These are phyloP conservation scores for Gossypium davidsonii DNA, from an alignment of 441 rosid genomes.

Conservation along the genomic window DNA sequence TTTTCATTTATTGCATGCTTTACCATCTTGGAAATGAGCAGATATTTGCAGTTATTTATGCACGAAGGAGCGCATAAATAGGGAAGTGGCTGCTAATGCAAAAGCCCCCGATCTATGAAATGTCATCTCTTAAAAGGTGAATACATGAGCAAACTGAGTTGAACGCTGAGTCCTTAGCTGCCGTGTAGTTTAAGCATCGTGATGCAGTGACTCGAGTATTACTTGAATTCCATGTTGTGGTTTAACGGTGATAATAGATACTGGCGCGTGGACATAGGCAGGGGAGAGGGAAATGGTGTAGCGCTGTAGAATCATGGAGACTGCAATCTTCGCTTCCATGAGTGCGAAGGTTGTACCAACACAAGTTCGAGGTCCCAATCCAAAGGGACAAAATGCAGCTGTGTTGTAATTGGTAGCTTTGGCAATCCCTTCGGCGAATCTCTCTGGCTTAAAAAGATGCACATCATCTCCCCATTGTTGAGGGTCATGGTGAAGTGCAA, in stretches of 20 bases:
- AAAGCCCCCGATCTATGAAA: too few species aligned
- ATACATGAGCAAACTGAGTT: not conserved
- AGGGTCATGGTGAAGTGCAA: slow-evolving; percentile 30
- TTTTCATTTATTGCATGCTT: too few species aligned
- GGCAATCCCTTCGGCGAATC: slow-evolving; percentile 37
- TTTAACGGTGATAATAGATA: not conserved
- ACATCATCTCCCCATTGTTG: slow-evolving; percentile 18
- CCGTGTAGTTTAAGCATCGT: not conserved
- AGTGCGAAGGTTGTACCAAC: slow-evolving; percentile 33
- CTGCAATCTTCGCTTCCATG: slow-evolving; percentile 26
- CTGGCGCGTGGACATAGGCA: slow-evolving; percentile 30
- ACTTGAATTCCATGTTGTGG: slow-evolving; percentile 29
- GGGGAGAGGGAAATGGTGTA: slow-evolving; percentile 35
- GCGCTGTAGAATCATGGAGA: slow-evolving; percentile 29
- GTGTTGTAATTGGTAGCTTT: slow-evolving; percentile 36
- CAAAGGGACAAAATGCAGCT: slow-evolving; percentile 30
- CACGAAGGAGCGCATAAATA: too few species aligned
- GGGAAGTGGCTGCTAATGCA: too few species aligned
- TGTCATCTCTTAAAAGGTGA: too few species aligned
- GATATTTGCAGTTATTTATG: too few species aligned
- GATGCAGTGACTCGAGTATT: not conserved
- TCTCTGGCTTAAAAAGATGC: slow-evolving; percentile 37
- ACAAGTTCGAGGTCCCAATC: slow-evolving; percentile 22
- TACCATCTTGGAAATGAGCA: too few species aligned
- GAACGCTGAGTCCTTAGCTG: not conserved